Conservation (phyloP, 306 rosid genomes). For the Clitoria ternatea region DNA sequence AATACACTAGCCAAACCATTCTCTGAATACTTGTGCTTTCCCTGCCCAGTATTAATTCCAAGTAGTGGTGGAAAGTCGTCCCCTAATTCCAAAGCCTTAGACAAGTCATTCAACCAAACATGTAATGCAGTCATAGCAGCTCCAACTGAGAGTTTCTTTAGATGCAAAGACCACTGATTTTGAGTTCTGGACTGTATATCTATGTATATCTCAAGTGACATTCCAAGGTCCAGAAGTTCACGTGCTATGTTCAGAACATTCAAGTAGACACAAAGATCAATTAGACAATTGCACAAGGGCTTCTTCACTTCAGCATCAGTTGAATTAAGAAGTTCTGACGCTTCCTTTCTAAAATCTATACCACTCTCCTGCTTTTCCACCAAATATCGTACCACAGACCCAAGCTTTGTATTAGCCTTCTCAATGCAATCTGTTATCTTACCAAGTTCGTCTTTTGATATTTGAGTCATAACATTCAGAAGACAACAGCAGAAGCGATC, state of each 20-base stretch:
- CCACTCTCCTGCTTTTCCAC: conserved; percentile 41
- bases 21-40: conserved; percentile 71
- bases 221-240: conserved; percentile 58
- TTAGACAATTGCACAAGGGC: conserved; percentile 81
- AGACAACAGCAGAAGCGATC: conserved; percentile 82
- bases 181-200: conserved; percentile 64
- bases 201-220: conserved; percentile 51
- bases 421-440: conserved; percentile 59
- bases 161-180: conserved; percentile 75
- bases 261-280: conserved; percentile 76
- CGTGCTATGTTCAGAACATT: conserved; percentile 59
- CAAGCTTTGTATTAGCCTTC: conserved; percentile 65
- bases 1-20: conserved; percentile 62
- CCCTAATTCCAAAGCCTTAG: conserved; percentile 50
- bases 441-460: conserved; percentile 60
- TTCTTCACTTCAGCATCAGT: conserved; percentile 53
- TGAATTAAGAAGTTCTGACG: conserved; percentile 53
- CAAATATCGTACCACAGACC: conserved; percentile 55
- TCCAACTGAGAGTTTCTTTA: conserved; percentile 81
- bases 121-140: conserved; percentile 81
- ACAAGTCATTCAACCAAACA: conserved; percentile 79
- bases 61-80: conserved; percentile 83
- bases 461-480: conserved; percentile 71
- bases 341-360: conserved; percentile 52
- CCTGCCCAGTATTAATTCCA: conserved; percentile 85